Conservation (phyloP, 2,329 filamentous ascomycete species). For the Penicillium janthinellum region DNA sequence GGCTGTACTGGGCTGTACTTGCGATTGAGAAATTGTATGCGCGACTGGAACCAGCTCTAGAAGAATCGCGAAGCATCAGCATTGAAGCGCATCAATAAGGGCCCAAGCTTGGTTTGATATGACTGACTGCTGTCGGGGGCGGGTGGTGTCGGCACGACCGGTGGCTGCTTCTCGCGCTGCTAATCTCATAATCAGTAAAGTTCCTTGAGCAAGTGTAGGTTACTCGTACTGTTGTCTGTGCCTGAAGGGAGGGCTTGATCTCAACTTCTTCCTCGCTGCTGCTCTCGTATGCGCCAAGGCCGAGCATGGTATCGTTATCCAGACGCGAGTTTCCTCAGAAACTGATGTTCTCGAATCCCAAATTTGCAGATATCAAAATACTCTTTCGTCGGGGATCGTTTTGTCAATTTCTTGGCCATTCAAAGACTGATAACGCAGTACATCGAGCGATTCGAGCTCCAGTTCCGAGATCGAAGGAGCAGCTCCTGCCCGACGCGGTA, state of each 20-base stretch:
- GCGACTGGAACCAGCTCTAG: conserved; percentile 6
- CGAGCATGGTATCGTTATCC: conserved; percentile 36
- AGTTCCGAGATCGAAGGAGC: background rate
- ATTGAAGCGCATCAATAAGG: background rate
- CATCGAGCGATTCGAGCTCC: background rate
- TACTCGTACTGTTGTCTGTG: conserved; percentile 28
- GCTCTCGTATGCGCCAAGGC: conserved; percentile 47
- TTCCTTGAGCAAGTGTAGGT: background rate
- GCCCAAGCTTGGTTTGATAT: background rate
- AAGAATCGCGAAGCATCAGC: background rate
- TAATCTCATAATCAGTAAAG: conserved; percentile 4
- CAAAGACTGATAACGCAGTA: background rate
- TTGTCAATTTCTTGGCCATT: background rate
- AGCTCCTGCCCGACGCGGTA: conserved; percentile 3
- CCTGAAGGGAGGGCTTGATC: conserved; percentile 12
- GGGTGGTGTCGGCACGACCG: background rate
- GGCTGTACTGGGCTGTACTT: background rate
- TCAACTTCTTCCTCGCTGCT: conserved; percentile 49
- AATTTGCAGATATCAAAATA: background rate
- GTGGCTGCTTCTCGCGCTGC: background rate
- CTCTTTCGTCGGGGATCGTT: background rate
- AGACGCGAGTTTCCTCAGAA: background rate
- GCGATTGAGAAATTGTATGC: conserved; percentile 1
- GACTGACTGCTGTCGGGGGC: background rate
- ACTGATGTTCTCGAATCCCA: too few relatives aligned